These are phyloP conservation scores for Manihot esculenta DNA, from an alignment of 441 rosid species.

Conservation along the genomic window DNA sequence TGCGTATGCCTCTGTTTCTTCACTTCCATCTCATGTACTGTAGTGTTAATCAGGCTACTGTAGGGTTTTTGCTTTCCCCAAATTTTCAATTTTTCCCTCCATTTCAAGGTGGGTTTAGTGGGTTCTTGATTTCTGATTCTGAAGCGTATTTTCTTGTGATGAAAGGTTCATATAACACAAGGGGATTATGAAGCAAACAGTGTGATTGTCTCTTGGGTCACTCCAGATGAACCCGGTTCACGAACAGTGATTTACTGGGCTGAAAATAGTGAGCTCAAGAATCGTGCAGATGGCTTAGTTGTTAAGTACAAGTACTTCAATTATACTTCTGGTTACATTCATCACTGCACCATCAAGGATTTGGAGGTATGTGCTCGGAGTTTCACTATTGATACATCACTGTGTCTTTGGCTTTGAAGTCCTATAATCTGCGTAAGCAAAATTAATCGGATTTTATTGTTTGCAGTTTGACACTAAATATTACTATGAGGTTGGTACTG, in stretches of 20 bases:
- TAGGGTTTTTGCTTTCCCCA: not conserved
- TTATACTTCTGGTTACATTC: conserved; percentile 76
- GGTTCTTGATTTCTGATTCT: not conserved
- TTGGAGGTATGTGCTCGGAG: conserved; percentile 49
- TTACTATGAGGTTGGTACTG: conserved; percentile 58
- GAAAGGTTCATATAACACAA: conserved; percentile 65
- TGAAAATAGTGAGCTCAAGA: conserved; percentile 32
- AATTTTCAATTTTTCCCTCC: not conserved
- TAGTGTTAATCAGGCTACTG: not conserved
- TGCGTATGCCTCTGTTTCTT: conserved; percentile 1
- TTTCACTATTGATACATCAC: conserved; percentile 29
- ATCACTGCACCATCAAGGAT: conserved; percentile 50
- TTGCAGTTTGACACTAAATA: conserved; percentile 61
- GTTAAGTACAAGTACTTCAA: conserved; percentile 48
- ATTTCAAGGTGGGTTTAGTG: not conserved
- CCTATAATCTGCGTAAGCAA: conserved; percentile 28
- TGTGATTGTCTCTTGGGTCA: conserved; percentile 66
- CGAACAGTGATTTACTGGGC: conserved; percentile 56
- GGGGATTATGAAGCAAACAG: conserved; percentile 68
- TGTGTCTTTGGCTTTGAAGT: not conserved
- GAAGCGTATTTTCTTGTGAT: not conserved
- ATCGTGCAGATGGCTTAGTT: conserved; percentile 40
- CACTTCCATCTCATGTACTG: too few species aligned
- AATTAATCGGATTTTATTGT: not conserved
- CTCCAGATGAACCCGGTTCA: conserved; percentile 57